Conservation (phyloP, 495 filamentous ascomycete genomes). For the Pseudomonodictys pantanalensis region DNA sequence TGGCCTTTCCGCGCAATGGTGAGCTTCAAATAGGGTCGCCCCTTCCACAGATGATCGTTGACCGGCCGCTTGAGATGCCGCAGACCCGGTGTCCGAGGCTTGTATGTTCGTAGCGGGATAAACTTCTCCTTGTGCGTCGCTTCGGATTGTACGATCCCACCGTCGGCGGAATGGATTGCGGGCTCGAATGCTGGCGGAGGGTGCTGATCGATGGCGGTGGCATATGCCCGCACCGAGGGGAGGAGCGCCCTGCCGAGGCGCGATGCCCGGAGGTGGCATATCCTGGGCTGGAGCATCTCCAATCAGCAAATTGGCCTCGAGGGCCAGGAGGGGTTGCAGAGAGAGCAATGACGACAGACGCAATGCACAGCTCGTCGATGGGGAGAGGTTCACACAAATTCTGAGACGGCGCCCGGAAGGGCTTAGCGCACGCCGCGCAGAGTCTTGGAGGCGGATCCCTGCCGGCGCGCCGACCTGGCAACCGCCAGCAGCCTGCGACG, state of each 20-base stretch:
- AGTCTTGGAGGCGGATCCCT: too few relatives aligned
- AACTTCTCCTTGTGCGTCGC: constrained; percentile 39
- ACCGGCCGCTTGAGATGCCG: constrained; percentile 87
- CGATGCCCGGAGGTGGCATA: constrained; percentile 52
- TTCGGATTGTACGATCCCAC: not conserved
- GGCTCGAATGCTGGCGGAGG: constrained; percentile 25
- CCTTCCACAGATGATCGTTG: constrained; percentile 96
- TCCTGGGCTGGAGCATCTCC: constrained; percentile 67
- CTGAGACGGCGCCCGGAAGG: too few relatives aligned
- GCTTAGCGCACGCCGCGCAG: too few relatives aligned
- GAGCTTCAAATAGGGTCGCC: constrained; percentile 73
- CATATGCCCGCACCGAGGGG: constrained; percentile 55
- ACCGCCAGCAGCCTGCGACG: too few relatives aligned
- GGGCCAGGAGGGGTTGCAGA: constrained; percentile 33
- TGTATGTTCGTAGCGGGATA: constrained; percentile 74
- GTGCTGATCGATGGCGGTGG: constrained; percentile 42
- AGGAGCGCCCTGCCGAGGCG: constrained; percentile 40
- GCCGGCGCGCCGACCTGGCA: too few relatives aligned
- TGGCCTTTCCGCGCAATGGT: constrained; percentile 90
- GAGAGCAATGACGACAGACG: not conserved
- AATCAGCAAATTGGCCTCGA: constrained; percentile 9
- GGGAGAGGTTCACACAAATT: too few relatives aligned
- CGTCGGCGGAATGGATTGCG: constrained; percentile 15
- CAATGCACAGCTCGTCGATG: not conserved
- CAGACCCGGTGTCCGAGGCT: constrained; percentile 89